Conservation (phyloP, 805 yeast species). For the Trichomonascus vanleenenianus region DNA sequence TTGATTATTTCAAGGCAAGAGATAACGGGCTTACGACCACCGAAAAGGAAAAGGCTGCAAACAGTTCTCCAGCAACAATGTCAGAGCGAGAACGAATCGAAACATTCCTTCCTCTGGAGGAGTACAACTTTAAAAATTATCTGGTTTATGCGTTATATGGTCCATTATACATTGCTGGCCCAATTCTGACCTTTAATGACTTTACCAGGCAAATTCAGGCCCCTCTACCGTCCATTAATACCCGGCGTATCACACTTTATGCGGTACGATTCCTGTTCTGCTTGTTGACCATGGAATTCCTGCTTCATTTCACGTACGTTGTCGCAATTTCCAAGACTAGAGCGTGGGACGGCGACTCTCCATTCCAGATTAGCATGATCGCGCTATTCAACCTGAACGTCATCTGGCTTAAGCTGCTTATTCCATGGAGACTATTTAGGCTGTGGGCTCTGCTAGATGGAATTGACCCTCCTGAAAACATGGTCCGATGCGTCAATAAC, state of each 20-base stretch:
- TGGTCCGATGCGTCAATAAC: slow-evolving; percentile 93
- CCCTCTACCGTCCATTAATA: slow-evolving; percentile 52
- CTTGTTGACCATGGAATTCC: slow-evolving; percentile 77
- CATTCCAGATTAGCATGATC: slow-evolving; percentile 91
- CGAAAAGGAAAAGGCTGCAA: slow-evolving; percentile 9
- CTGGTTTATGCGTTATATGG: slow-evolving; percentile 73
- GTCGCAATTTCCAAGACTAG: slow-evolving; percentile 85
- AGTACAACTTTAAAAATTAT: slow-evolving; percentile 59
- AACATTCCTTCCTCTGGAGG: slow-evolving; percentile 45
- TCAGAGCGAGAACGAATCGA: slow-evolving; percentile 55
- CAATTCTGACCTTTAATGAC: slow-evolving; percentile 88
- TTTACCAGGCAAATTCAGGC: slow-evolving; percentile 57
- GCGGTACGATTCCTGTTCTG: slow-evolving; percentile 65
- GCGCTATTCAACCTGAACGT: slow-evolving; percentile 84
- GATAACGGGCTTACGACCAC: background rate
- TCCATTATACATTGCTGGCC: slow-evolving; percentile 93
- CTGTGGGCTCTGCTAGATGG: slow-evolving; percentile 90
- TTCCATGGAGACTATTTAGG: slow-evolving; percentile 95
- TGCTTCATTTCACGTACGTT: slow-evolving; percentile 83
- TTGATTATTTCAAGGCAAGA: slow-evolving; percentile 47
- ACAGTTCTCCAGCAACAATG: slow-evolving; percentile 3
- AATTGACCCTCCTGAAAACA: slow-evolving; percentile 94
- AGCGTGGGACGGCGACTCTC: slow-evolving; percentile 85
- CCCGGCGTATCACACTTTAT: slow-evolving; percentile 48
- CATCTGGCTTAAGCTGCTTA: slow-evolving; percentile 84